A percentile compares a stretch with the other conserved stretches of the same genome.
phyloP scores from a whole-genome alignment of 805 yeast genomes.

The Zygotorulaspora danielsina region DNA sequence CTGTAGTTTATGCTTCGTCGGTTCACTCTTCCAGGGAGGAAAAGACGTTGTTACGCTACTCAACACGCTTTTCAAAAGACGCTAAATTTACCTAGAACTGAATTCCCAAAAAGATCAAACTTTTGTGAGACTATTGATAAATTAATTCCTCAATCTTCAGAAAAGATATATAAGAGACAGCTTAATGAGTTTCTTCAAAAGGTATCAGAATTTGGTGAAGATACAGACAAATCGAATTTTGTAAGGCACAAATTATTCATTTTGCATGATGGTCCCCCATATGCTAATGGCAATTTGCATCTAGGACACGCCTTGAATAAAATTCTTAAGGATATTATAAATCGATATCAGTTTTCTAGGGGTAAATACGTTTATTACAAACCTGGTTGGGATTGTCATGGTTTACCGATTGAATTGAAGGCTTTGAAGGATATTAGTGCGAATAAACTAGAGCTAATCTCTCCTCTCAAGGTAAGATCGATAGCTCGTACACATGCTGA shows the following conservation, averaged over 20 bases:
- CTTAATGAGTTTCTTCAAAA: conserved; percentile 23
- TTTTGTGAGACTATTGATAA: conserved; percentile 40
- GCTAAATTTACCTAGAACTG: conserved; percentile 61
- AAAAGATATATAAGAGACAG: conserved; percentile 65
- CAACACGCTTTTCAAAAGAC: conserved; percentile 46
- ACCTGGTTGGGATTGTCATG: conserved; percentile 99
- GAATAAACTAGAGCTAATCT: conserved; percentile 35
- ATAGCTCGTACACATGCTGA: conserved; percentile 66
- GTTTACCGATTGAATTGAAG: conserved; percentile 90
- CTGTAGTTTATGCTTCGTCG: conserved; percentile 14
- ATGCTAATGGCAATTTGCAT: conserved; percentile 93
- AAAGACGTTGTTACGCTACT: conserved; percentile 9
- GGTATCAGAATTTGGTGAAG: conserved; percentile 14
- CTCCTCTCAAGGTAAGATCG: conserved; percentile 52
- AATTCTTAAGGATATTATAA: conserved; percentile 78
- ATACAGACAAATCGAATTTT: conserved; percentile 23
- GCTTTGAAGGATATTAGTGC: conserved; percentile 51
- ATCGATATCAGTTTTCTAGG: conserved; percentile 59
- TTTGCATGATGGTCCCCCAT: conserved; percentile 97
- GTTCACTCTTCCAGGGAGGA: not conserved
- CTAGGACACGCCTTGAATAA: conserved; percentile 91
- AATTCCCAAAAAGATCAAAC: conserved; percentile 59
- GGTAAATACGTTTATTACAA: conserved; percentile 64
- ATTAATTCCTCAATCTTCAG: conserved; percentile 51
- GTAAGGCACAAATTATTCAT: conserved; percentile 47